Conservation (phyloP, 1,284 basidiomycete genomes). For the Tilletia caries region DNA sequence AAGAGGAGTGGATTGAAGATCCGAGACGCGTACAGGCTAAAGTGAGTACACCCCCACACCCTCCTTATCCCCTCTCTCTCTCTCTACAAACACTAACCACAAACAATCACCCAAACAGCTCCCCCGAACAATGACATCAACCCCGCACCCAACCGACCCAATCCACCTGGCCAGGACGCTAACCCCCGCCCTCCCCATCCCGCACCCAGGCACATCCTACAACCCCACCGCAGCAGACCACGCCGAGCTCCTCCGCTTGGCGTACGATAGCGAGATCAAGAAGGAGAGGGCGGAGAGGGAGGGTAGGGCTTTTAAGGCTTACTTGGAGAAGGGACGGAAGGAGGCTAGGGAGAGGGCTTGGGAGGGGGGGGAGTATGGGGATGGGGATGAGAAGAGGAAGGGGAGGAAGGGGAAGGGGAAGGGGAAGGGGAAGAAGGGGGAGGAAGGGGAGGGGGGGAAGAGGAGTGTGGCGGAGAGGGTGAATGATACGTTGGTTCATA, state of each 20-base stretch:
- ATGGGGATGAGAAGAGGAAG: conserved; percentile 23
- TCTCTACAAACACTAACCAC: too few relatives aligned
- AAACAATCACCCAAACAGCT: background rate
- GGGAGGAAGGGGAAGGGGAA: conserved; percentile 10
- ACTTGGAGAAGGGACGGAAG: conserved; percentile 13
- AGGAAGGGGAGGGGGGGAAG: too few relatives aligned
- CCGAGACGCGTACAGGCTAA: conserved; percentile 6
- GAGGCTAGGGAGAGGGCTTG: conserved; percentile 23
- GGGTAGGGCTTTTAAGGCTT: conserved; percentile 17
- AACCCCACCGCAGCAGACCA: conserved; percentile 80
- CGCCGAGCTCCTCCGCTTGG: conserved; percentile 69
- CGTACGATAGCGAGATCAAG: conserved; percentile 66
- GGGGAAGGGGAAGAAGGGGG: conserved; percentile 2
- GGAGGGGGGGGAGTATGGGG: conserved; percentile 24
- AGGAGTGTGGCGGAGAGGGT: conserved; percentile 3
- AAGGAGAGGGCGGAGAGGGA: conserved; percentile 62
- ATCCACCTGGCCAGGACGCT: conserved; percentile 19
- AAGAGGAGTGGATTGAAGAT: conserved; percentile 16
- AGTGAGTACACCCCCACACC: background rate
- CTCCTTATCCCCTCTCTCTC: too few relatives aligned
- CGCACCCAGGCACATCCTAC: conserved; percentile 87
- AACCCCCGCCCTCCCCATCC: conserved; percentile 67
- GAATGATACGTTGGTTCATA: background rate
- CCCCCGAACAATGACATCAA: conserved; percentile 1
- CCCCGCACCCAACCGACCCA: background rate